Conservation (phyloP, 768 basidiomycete genomes). For the Kondoa malvinella region DNA sequence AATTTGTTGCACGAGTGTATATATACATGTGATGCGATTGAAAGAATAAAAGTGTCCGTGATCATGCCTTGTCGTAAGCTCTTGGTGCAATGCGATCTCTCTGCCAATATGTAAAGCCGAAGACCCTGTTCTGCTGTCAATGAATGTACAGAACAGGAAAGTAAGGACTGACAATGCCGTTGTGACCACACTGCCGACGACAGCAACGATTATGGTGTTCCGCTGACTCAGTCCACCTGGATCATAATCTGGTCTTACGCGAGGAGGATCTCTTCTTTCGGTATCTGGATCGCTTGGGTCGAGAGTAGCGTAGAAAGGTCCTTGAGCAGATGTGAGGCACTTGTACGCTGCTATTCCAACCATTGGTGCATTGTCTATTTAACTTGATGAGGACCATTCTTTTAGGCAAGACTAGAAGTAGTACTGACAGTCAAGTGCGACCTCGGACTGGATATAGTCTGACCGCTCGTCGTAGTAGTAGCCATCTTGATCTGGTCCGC, state of each 20-base stretch:
- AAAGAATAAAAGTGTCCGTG: too few species aligned
- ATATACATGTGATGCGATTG: too few species aligned
- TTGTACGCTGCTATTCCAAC: constrained; percentile 68
- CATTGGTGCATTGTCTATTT: constrained; percentile 45
- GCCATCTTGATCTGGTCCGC: constrained; percentile 46
- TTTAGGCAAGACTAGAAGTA: not conserved
- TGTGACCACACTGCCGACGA: not conserved
- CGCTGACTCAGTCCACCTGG: not conserved
- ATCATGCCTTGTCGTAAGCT: too few species aligned
- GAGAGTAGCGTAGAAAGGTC: constrained; percentile 62
- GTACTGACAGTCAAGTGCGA: constrained; percentile 29
- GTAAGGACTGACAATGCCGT: not conserved
- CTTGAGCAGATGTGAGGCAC: constrained; percentile 46
- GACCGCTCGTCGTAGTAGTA: constrained; percentile 72
- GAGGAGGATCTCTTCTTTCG: not conserved
- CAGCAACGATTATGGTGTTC: not conserved
- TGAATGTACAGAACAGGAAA: not conserved
- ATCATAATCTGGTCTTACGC: not conserved
- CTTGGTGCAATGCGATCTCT: not conserved
- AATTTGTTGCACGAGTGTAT: too few species aligned
- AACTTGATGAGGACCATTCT: constrained; percentile 30
- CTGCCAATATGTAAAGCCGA: not conserved
- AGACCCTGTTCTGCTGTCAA: not conserved
- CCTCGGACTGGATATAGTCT: constrained; percentile 81
- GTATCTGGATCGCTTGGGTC: constrained; percentile 11